Evolutionary conservation across 768 basidiomycete species (phyloP).

Genomic region (Amanita rubescens): DNA sequence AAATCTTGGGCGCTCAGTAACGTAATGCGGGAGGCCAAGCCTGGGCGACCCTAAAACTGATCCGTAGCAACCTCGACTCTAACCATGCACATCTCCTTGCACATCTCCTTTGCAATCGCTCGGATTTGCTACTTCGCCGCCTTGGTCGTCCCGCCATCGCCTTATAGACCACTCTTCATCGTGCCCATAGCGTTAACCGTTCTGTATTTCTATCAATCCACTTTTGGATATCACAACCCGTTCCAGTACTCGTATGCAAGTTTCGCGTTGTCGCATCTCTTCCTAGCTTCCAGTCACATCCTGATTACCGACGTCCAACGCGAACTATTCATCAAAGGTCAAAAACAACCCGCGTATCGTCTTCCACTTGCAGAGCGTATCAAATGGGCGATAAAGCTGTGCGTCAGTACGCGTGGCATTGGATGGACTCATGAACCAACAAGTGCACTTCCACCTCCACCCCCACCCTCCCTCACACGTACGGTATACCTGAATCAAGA

Average conservation of each 20-base stretch:
- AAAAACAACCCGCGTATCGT: not conserved
- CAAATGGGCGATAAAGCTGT: conserved; percentile 23
- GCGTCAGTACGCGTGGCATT: conserved; percentile 24
- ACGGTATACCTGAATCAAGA: conserved; percentile 16
- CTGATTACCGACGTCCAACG: conserved; percentile 9
- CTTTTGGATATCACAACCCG: not conserved
- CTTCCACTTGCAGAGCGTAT: conserved; percentile 10
- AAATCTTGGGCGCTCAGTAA: too few species aligned
- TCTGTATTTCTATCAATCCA: conserved; percentile 3
- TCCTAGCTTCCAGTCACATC: conserved; percentile 7
- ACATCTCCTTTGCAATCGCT: not conserved
- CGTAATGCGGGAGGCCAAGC: too few species aligned
- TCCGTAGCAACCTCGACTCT: not conserved
- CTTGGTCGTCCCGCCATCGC: conserved; percentile 7
- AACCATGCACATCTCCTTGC: not conserved
- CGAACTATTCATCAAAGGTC: conserved; percentile 1
- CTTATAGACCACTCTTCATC: conserved; percentile 10
- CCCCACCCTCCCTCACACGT: conserved; percentile 15
- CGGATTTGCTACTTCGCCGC: not conserved
- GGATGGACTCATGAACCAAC: conserved; percentile 26
- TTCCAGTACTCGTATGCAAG: conserved; percentile 14
- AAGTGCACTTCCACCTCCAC: conserved; percentile 9
- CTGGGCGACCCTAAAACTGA: too few species aligned
- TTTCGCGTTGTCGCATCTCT: not conserved
- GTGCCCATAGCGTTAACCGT: conserved; percentile 9